Base-by-base conservation (phyloP, 805 yeast species). In the Saccharomycopsis sp. region DNA sequence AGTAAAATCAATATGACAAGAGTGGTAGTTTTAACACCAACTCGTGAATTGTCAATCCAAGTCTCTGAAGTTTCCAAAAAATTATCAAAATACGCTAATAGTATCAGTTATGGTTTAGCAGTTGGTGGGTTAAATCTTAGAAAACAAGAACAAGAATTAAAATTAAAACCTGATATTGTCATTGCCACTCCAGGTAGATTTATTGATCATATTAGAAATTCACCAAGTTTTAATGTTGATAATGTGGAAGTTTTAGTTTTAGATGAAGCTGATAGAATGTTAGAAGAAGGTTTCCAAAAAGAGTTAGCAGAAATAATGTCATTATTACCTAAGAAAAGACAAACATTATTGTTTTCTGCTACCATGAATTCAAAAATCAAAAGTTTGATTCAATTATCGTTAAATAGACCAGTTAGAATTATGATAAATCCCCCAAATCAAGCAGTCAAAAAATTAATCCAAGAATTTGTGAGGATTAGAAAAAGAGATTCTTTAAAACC, bases 251-350 rank as follows among this genome's bases (percentile, higher is more conserved):
- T 92, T 40, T 67, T 92, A 52, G 94, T 92, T 23, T 71, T 92
- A 51, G 98, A 92, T 66, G 98, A 92, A 67, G 98, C 98, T 45
- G 98, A 92, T 70, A 78, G 98, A 66, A 92, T 92, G 97, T 71
- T 92, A 52, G 99, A 92, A 59, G 99, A 92, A 63, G 99, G 99
- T 56, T 92, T 92, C 74, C 96, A 88, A 61, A 85, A 78, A 39
- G 98, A 92, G 62, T 67, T 92, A 50, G 80, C 86, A 15, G 98
- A 92, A 59, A 89, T 92, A 45, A 71, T 92, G 61, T 72, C 82
- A 12, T 67, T 89, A 40, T 68, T 94, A 49, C 98, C 99, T 21
- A 73, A 78, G 37, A 85, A 85, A 62, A 77, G 97, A 59, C 99
- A 92, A 63, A 89, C 96, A 0, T 63, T 92, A 66, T 65, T 92